These are phyloP conservation scores for Ascochyta clinopodiicola DNA, from an alignment of 2,329 filamentous ascomycete genomes.

Conservation along the genomic window DNA sequence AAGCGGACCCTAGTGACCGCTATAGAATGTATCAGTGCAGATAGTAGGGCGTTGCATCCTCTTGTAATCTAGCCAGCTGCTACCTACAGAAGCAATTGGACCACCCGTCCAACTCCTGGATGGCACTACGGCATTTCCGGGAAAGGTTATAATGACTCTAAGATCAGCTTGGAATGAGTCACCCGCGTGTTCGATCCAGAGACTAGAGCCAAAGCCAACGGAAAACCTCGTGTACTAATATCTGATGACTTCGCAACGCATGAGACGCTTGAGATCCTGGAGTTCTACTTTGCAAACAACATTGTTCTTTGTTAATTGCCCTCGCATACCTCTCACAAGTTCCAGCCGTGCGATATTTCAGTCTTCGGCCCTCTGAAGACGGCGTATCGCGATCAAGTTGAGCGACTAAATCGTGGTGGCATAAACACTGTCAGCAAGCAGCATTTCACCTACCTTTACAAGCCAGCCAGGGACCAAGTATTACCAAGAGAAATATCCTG, in stretches of 20 bases:
- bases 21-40: constrained; percentile 18
- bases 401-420: constrained; percentile 17
- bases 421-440: constrained; percentile 20
- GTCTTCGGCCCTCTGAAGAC: background rate
- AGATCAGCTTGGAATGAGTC: constrained; percentile 47
- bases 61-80: constrained; percentile 22
- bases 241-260: background rate
- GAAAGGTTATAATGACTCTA: constrained; percentile 23
- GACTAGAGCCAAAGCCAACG: constrained; percentile 27
- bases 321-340: background rate
- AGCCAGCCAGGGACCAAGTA: constrained; percentile 27
- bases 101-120: constrained; percentile 17
- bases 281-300: background rate
- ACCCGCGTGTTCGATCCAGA: constrained; percentile 44
- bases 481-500: constrained; percentile 40
- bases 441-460: constrained; percentile 30
- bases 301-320: background rate
- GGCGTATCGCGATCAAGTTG: constrained; percentile 10
- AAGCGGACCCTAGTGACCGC: constrained; percentile 21
- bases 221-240: background rate
- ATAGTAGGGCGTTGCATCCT: constrained; percentile 21
- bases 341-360: background rate
- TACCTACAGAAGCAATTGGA: constrained; percentile 14
- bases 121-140: constrained; percentile 10
- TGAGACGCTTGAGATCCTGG: background rate